Percentiles rank a stretch among this genome's conserved stretches.
Conservation (phyloP, 495 filamentous ascomycete genomes). For the Hyaloscypha variabilis region DNA sequence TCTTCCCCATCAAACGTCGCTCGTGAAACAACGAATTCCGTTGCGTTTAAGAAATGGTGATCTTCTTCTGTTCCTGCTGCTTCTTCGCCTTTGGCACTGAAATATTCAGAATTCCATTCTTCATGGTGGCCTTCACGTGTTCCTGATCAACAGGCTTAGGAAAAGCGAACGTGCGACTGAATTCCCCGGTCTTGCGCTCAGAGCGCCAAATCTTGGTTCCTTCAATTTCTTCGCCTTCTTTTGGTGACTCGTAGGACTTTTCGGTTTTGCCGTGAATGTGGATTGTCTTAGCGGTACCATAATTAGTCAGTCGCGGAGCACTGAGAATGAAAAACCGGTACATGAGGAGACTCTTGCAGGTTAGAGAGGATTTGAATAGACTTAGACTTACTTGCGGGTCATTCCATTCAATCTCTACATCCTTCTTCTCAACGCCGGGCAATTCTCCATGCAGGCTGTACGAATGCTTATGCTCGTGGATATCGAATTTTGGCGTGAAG, state of each 20-base stretch:
- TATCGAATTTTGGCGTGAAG: constrained; percentile 78
- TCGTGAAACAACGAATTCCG: too few species aligned
- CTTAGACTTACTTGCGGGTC: constrained; percentile 66
- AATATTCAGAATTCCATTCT: constrained; percentile 70
- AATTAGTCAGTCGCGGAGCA: too few species aligned
- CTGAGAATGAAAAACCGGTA: too few species aligned
- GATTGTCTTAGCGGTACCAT: constrained; percentile 49
- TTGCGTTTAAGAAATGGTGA: constrained; percentile 8
- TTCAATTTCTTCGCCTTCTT: constrained; percentile 25
- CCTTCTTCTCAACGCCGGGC: constrained; percentile 73
- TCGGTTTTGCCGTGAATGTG: constrained; percentile 70
- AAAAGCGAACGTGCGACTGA: constrained; percentile 78
- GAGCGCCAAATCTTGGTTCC: constrained; percentile 12
- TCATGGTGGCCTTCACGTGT: constrained; percentile 68
- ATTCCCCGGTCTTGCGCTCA: constrained; percentile 78
- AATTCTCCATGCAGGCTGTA: constrained; percentile 88
- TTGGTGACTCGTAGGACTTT: constrained; percentile 48
- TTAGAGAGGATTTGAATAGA: too few species aligned
- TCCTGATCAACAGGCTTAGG: constrained; percentile 73
- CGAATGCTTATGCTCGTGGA: constrained; percentile 63
- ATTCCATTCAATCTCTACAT: constrained; percentile 80
- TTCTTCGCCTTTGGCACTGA: constrained; percentile 71
- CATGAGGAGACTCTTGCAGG: too few species aligned
- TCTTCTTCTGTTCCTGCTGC: neutral
- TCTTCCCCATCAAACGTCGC: too few species aligned